Evolutionary conservation across 371 early-diverging fungal species (phyloP).

Genomic region (Rhizopus arrhizus): DNA sequence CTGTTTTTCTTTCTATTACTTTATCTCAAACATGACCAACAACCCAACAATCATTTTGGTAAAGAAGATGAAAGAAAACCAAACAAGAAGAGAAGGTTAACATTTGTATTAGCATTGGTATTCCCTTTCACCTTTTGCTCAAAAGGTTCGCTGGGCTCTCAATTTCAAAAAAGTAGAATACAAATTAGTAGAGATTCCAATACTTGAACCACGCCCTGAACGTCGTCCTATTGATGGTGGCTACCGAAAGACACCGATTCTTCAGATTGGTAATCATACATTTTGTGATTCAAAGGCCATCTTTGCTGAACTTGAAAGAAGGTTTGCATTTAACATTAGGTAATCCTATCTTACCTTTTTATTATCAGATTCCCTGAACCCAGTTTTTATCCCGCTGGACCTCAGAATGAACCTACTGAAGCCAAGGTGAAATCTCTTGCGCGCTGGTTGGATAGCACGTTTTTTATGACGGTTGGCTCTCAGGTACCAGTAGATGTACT

Average conservation of each 20-base stretch:
- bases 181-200: constrained; percentile 35
- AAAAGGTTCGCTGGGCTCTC: constrained; percentile 40
- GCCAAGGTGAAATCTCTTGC: not conserved
- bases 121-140: constrained; percentile 33
- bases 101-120: constrained; percentile 34
- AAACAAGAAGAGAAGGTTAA: no score
- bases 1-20: not conserved
- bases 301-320: constrained; percentile 53
- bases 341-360: not conserved
- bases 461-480: constrained; percentile 10
- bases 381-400: constrained; percentile 16
- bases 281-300: constrained; percentile 58
- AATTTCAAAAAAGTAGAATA: constrained; percentile 44
- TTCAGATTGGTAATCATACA: constrained; percentile 62
- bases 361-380: constrained; percentile 23
- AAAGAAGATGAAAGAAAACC: not conserved
- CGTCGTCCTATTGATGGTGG: constrained; percentile 57
- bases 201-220: constrained; percentile 39
- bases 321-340: constrained; percentile 29
- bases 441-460: constrained; percentile 14
- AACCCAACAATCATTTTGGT: constrained; percentile 8
- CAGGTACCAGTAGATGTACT: constrained; percentile 15
- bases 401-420: constrained; percentile 5
- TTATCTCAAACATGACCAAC: not conserved
- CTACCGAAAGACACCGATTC: constrained; percentile 61